A percentile compares a stretch with the other conserved stretches of the same genome.
Conservation (phyloP, 140 eudicot species). For the Stevia rebaudiana region DNA sequence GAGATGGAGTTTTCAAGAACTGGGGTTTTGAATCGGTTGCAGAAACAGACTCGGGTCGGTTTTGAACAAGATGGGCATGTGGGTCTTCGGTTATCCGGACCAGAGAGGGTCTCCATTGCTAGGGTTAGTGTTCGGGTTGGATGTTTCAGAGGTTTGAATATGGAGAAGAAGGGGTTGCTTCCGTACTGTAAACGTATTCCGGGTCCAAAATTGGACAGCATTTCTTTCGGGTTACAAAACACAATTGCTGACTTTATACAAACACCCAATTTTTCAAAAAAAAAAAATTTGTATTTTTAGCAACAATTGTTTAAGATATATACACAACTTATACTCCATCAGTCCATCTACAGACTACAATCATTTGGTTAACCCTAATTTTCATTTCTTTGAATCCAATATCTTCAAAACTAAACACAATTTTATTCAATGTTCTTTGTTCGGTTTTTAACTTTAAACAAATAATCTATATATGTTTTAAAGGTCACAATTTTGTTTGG, state of each 20-base stretch:
- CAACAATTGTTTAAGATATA: too few relatives aligned
- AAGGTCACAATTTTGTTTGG: background rate
- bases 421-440: too few relatives aligned
- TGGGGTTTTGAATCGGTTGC: slow-evolving; percentile 60
- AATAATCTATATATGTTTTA: background rate
- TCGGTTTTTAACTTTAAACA: background rate
- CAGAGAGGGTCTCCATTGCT: slow-evolving; percentile 39
- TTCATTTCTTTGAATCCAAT: too few relatives aligned
- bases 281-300: too few relatives aligned
- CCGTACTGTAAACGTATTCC: slow-evolving; percentile 8
- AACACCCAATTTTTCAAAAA: too few relatives aligned
- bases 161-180: slow-evolving; percentile 27
- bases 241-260: too few relatives aligned
- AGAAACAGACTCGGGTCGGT: slow-evolving; percentile 63
- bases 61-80: slow-evolving; percentile 69
- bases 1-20: slow-evolving; percentile 58
- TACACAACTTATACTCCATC: too few relatives aligned
- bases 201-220: slow-evolving; percentile 25
- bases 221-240: background rate
- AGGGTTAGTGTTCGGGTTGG: slow-evolving; percentile 38
- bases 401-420: too few relatives aligned
- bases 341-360: too few relatives aligned
- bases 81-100: slow-evolving; percentile 51
- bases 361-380: too few relatives aligned
- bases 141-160: slow-evolving; percentile 19